Evolutionary conservation across 2,329 filamentous ascomycete species (phyloP).

Genomic region (Penicillium sumatraense): DNA sequence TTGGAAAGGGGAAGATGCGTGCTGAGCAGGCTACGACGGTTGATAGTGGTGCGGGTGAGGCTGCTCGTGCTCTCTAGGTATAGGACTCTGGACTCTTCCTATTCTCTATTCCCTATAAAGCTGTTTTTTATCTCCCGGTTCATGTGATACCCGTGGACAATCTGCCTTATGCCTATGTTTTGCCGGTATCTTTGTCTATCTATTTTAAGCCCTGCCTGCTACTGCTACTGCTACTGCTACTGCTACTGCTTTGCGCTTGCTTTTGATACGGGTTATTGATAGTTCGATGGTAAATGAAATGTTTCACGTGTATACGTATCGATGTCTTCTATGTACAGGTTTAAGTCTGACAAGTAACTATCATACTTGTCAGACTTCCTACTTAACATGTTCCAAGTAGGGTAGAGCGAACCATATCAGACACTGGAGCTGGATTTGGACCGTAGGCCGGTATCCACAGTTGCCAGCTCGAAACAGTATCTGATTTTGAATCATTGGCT

Average conservation of each 20-base stretch:
- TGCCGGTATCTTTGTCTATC: neutral
- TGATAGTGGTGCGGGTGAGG: slow-evolving; percentile 64
- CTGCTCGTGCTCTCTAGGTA: slow-evolving; percentile 58
- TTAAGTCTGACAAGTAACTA: too few relatives aligned
- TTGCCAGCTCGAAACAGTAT: too few relatives aligned
- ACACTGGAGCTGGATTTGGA: too few relatives aligned
- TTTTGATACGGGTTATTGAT: neutral
- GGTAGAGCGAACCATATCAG: too few relatives aligned
- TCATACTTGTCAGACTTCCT: neutral
- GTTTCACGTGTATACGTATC: neutral
- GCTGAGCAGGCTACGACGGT: slow-evolving; percentile 59
- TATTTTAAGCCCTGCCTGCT: too few relatives aligned
- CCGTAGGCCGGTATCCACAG: too few relatives aligned
- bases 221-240: too few relatives aligned
- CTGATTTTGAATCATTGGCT: too few relatives aligned
- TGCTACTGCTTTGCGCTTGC: too few relatives aligned
- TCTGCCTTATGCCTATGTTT: neutral
- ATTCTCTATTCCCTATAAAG: neutral
- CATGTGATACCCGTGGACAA: slow-evolving; percentile 17
- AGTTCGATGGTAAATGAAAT: slow-evolving; percentile 2
- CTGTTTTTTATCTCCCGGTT: neutral
- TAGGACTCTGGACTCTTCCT: too few relatives aligned
- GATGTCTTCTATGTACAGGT: slow-evolving; percentile 16
- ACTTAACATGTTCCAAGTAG: too few relatives aligned
- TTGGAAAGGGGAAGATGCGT: slow-evolving; percentile 59